These are phyloP conservation scores for Cairneyella variabilis DNA, from an alignment of 495 filamentous ascomycete genomes.

Conservation along the genomic window DNA sequence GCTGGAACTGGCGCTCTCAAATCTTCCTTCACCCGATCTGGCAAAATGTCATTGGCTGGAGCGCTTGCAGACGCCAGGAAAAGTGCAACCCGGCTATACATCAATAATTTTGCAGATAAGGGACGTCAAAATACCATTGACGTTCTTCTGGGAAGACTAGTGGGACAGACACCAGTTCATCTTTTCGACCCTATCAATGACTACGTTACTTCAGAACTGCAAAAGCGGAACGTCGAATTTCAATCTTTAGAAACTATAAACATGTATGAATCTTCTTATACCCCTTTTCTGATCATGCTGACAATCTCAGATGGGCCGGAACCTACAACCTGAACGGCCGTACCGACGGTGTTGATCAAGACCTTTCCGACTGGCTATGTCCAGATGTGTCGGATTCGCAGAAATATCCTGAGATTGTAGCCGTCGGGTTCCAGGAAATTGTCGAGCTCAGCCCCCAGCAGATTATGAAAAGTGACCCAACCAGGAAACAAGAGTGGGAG, in stretches of 20 bases:
- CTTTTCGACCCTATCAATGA: slow-evolving; percentile 95
- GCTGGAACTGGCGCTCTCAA: slow-evolving; percentile 95
- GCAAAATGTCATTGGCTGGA: slow-evolving; percentile 93
- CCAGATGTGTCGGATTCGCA: slow-evolving; percentile 47
- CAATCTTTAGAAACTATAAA: slow-evolving; percentile 45
- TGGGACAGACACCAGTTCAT: slow-evolving; percentile 78
- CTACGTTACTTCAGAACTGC: slow-evolving; percentile 71
- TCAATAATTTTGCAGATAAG: slow-evolving; percentile 97
- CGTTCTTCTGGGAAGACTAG: slow-evolving; percentile 76
- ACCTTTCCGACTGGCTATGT: slow-evolving; percentile 83
- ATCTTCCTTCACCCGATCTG: slow-evolving; percentile 90
- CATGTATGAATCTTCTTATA: slow-evolving; percentile 28
- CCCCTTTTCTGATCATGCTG: slow-evolving; percentile 31
- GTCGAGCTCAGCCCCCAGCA: slow-evolving; percentile 95
- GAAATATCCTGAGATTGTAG: slow-evolving; percentile 71
- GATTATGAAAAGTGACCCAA: slow-evolving; percentile 97
- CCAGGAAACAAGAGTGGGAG: slow-evolving; percentile 82
- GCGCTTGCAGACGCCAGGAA: slow-evolving; percentile 94
- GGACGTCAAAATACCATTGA: slow-evolving; percentile 92
- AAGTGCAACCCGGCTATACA: slow-evolving; percentile 86
- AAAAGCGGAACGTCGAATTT: slow-evolving; percentile 51
- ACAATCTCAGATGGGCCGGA: slow-evolving; percentile 68
- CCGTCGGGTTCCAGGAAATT: slow-evolving; percentile 94
- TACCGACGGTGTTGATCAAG: slow-evolving; percentile 67
- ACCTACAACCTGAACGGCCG: slow-evolving; percentile 95